Percentiles rank a stretch among this genome's conserved stretches.
phyloP scores from a whole-genome alignment of 768 basidiomycete genomes.

The Trametes cingulata region DNA sequence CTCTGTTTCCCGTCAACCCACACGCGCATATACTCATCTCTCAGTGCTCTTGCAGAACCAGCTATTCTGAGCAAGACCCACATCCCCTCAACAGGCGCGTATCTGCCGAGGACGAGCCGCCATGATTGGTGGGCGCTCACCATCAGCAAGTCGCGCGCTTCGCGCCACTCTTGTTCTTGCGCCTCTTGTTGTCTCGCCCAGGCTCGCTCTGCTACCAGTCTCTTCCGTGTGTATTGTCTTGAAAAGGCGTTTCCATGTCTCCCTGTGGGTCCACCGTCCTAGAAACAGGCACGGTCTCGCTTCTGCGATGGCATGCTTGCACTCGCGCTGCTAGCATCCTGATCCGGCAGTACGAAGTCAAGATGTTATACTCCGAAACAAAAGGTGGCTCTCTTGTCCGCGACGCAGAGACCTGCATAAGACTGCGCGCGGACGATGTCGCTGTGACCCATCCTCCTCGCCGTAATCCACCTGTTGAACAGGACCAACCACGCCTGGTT shows the following conservation, averaged over 20 bases:
- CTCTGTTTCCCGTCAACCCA: no score
- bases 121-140: neutral
- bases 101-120: no score
- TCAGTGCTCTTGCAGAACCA: no score
- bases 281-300: slow-evolving; percentile 1
- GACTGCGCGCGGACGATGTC: neutral
- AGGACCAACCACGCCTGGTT: neutral
- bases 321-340: neutral
- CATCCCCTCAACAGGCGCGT: no score
- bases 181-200: slow-evolving; percentile 1
- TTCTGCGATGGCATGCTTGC: neutral
- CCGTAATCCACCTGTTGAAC: neutral
- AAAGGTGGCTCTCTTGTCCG: neutral
- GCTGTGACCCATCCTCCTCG: neutral
- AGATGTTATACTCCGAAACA: neutral
- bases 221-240: slow-evolving; percentile 9
- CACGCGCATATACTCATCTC: no score
- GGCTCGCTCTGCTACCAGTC: neutral
- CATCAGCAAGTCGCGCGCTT: neutral
- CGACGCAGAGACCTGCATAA: neutral
- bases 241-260: neutral
- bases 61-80: no score
- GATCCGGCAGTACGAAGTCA: slow-evolving; percentile 1
- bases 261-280: slow-evolving; percentile 7
- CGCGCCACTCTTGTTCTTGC: neutral